Conservation (phyloP, 2,329 filamentous ascomycete species). For the Alternaria novae-zelandiae region DNA sequence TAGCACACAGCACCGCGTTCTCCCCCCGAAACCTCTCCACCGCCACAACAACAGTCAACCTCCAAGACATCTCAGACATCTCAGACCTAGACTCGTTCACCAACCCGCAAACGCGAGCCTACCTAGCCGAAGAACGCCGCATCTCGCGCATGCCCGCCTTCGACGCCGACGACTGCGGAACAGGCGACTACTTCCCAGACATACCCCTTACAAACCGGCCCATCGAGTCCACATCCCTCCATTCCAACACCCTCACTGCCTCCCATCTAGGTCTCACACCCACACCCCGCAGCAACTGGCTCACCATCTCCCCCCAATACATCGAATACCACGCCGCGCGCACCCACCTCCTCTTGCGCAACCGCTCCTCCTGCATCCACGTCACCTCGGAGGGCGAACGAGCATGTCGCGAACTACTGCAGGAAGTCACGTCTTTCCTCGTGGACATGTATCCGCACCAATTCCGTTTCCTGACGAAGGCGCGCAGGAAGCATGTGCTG, state of each 20-base stretch:
- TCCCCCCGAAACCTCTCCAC: not conserved
- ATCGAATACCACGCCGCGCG: conserved; percentile 53
- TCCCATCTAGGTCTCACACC: conserved; percentile 52
- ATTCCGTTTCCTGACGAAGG: conserved; percentile 43
- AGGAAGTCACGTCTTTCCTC: conserved; percentile 55
- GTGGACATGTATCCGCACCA: conserved; percentile 52
- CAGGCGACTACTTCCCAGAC: conserved; percentile 34
- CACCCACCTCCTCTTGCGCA: conserved; percentile 48
- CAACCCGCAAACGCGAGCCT: conserved; percentile 13
- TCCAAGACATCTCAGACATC: conserved; percentile 11
- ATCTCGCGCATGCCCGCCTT: conserved; percentile 35
- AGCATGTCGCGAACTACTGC: conserved; percentile 57
- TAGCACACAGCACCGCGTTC: not conserved
- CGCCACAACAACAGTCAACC: conserved; percentile 6
- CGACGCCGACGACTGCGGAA: conserved; percentile 40
- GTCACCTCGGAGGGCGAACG: conserved; percentile 52
- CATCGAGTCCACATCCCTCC: not conserved
- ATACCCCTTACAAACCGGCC: conserved; percentile 21
- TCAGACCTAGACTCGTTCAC: conserved; percentile 3
- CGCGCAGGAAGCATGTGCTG: conserved; percentile 29
- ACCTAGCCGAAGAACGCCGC: conserved; percentile 28
- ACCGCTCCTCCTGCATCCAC: conserved; percentile 53
- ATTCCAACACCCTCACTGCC: not conserved
- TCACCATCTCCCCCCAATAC: conserved; percentile 57
- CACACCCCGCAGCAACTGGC: conserved; percentile 56